Conservation (phyloP, 805 yeast species). For the Yamadazyma sp. region DNA sequence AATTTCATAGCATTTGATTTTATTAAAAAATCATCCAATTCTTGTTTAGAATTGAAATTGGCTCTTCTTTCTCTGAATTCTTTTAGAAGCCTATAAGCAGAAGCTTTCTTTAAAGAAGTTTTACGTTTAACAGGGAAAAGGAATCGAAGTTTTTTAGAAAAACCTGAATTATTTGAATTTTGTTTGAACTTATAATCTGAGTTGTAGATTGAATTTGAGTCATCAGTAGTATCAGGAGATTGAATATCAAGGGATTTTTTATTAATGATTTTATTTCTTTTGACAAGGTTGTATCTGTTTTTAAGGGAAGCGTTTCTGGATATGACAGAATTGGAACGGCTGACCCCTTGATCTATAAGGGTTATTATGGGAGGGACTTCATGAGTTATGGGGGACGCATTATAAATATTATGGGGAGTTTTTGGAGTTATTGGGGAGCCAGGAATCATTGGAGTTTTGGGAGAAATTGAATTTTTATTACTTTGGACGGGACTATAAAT, state of each 20-base stretch:
- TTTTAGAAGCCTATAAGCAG: slow-evolving; percentile 11
- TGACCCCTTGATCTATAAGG: slow-evolving; percentile 18
- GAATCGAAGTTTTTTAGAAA: slow-evolving; percentile 11
- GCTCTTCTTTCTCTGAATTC: slow-evolving; percentile 12
- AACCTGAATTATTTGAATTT: neutral
- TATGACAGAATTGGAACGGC: slow-evolving; percentile 26
- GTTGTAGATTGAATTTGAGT: slow-evolving; percentile 4
- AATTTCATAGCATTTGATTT: slow-evolving; percentile 18
- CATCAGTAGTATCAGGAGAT: slow-evolving; percentile 3
- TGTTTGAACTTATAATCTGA: slow-evolving; percentile 6
- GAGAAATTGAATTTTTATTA: neutral
- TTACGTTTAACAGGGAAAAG: slow-evolving; percentile 35
- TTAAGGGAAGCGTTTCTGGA: slow-evolving; percentile 30
- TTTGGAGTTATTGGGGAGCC: slow-evolving; percentile 1
- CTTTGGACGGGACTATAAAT: slow-evolving; percentile 14
- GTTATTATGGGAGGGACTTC: slow-evolving; percentile 23
- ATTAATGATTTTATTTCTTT: slow-evolving; percentile 26
- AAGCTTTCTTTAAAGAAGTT: slow-evolving; percentile 25
- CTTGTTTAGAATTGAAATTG: slow-evolving; percentile 19
- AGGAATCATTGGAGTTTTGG: slow-evolving; percentile 4
- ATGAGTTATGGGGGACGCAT: neutral
- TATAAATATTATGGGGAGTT: slow-evolving; percentile 2
- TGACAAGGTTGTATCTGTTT: slow-evolving; percentile 26
- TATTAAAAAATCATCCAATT: slow-evolving; percentile 19
- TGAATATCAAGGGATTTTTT: slow-evolving; percentile 7